Evolutionary conservation across 1,284 basidiomycete species (phyloP).

Genomic region (Microbotryum violaceum): DNA sequence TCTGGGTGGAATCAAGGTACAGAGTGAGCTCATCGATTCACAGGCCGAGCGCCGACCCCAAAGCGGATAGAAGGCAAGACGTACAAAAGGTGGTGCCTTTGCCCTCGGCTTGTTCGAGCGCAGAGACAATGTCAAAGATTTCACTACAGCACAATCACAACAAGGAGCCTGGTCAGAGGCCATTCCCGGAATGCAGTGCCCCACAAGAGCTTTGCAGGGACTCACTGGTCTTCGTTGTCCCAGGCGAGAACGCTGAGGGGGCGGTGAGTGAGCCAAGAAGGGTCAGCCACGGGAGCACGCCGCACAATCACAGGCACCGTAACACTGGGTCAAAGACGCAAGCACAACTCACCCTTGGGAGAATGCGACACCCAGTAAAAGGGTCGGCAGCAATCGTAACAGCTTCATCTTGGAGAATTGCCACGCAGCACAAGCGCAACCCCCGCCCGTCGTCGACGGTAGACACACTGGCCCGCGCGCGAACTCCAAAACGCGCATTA

Average conservation of each 20-base stretch:
- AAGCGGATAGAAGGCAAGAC: slow-evolving; percentile 50
- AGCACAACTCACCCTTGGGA: not conserved
- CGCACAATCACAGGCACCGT: too few relatives aligned
- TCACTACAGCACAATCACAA: slow-evolving; percentile 45
- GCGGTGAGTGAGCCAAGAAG: too few relatives aligned
- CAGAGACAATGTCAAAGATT: slow-evolving; percentile 89
- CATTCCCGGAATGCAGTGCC: not conserved
- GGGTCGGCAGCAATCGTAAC: not conserved
- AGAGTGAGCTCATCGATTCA: not conserved
- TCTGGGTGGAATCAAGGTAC: slow-evolving; percentile 7
- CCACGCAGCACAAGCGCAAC: too few relatives aligned
- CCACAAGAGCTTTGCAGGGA: not conserved
- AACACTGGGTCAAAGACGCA: not conserved
- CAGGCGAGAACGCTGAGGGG: slow-evolving; percentile 29
- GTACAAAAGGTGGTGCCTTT: slow-evolving; percentile 86
- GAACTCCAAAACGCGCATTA: too few relatives aligned
- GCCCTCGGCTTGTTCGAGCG: slow-evolving; percentile 70
- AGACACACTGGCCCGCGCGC: too few relatives aligned
- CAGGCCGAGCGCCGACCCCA: not conserved
- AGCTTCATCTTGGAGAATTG: not conserved
- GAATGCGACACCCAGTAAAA: not conserved
- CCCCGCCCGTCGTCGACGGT: too few relatives aligned
- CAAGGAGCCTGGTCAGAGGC: not conserved
- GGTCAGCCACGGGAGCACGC: not conserved
- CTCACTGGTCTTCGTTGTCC: slow-evolving; percentile 36